Evolutionary conservation across 805 yeast species (phyloP).

Genomic region (Lipomyces oligophaga): DNA sequence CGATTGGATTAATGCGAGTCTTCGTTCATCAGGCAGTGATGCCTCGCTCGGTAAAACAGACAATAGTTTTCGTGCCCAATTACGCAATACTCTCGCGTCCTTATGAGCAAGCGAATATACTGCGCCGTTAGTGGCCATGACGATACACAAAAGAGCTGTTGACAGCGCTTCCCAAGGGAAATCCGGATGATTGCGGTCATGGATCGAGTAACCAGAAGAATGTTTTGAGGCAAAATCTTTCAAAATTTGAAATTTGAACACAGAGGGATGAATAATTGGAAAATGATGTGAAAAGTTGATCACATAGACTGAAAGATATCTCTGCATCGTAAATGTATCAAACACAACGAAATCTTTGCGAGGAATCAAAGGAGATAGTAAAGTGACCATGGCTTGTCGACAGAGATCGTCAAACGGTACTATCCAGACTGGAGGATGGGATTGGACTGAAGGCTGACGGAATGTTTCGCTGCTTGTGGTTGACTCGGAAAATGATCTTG

Average conservation of each 20-base stretch:
- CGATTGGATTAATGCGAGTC: slow-evolving; percentile 11
- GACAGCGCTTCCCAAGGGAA: slow-evolving; percentile 17
- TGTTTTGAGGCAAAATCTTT: neutral
- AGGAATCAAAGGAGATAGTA: slow-evolving; percentile 4
- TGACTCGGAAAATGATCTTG: neutral
- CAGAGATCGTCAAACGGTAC: slow-evolving; percentile 13
- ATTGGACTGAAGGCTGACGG: neutral
- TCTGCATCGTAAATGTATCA: slow-evolving; percentile 12
- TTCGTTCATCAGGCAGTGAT: slow-evolving; percentile 11
- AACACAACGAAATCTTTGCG: slow-evolving; percentile 4
- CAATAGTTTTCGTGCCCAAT: slow-evolving; percentile 9
- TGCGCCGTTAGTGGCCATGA: slow-evolving; percentile 12
- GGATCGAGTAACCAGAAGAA: neutral
- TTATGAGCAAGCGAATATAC: slow-evolving; percentile 8
- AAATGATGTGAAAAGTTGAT: slow-evolving; percentile 9
- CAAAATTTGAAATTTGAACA: slow-evolving; percentile 6
- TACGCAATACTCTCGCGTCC: slow-evolving; percentile 11
- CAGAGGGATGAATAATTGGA: slow-evolving; percentile 12
- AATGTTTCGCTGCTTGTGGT: neutral
- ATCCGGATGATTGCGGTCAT: neutral
- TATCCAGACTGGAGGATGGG: neutral
- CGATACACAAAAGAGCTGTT: slow-evolving; percentile 5
- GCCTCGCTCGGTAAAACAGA: slow-evolving; percentile 10
- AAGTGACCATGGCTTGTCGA: slow-evolving; percentile 9
- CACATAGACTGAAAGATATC: slow-evolving; percentile 10